A percentile compares a stretch with the other conserved stretches of the same genome.
These are phyloP conservation scores for Mycena metata DNA, from an alignment of 768 basidiomycete genomes.

Conservation along the genomic window DNA sequence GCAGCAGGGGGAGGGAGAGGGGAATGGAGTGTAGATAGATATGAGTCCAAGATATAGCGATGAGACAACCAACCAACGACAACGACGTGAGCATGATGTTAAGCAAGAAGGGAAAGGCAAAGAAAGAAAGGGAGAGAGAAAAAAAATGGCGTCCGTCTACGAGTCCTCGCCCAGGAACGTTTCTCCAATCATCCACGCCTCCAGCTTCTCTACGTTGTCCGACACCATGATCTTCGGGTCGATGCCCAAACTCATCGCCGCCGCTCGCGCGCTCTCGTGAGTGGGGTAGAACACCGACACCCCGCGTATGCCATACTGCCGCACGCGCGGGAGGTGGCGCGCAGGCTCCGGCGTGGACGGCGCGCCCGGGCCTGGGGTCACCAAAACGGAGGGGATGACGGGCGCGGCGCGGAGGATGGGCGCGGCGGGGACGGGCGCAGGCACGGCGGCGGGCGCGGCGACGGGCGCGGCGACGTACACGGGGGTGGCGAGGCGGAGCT, in stretches of 20 bases:
- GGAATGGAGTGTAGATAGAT: background rate
- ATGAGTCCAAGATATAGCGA: too few species aligned
- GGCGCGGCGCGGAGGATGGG: background rate
- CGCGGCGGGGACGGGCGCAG: background rate
- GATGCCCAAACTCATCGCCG: background rate
- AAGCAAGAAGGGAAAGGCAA: too few species aligned
- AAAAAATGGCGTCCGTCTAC: background rate
- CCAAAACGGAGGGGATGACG: background rate
- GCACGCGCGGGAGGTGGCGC: background rate
- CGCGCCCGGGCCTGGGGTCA: background rate
- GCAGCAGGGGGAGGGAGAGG: too few species aligned
- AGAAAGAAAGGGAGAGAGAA: background rate
- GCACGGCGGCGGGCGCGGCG: background rate
- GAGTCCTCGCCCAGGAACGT: background rate
- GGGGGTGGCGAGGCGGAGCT: too few species aligned
- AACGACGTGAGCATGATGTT: too few species aligned
- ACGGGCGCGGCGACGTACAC: background rate
- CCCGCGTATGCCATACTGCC: background rate
- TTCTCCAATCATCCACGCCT: slow-evolving; percentile 1
- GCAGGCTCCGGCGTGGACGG: background rate
- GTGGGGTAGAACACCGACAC: background rate
- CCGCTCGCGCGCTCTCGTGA: background rate
- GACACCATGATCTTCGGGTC: slow-evolving; percentile 1
- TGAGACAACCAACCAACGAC: too few species aligned
- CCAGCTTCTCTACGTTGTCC: background rate